Evolutionary conservation across 2,329 filamentous ascomycete genomes (phyloP).

Genomic region (Lecanosticta acicola): DNA sequence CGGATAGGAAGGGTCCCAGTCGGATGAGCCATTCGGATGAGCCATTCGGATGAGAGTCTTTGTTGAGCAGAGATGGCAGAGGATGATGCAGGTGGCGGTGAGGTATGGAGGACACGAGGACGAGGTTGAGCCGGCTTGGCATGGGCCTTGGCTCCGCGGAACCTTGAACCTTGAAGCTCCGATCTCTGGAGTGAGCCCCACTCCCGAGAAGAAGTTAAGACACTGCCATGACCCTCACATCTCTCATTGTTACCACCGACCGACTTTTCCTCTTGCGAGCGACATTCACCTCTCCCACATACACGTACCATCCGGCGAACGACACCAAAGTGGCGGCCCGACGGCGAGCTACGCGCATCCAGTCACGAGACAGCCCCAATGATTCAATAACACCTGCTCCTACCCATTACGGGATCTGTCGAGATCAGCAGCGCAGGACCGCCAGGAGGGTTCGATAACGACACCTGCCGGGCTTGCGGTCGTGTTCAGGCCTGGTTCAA

Average conservation of each 20-base stretch:
- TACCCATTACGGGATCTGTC: conserved; percentile 4
- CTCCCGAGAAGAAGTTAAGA: too few species aligned
- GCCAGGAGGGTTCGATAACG: conserved; percentile 21
- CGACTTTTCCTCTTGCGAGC: background rate
- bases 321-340: conserved; percentile 7
- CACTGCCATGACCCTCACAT: too few species aligned
- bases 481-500: background rate
- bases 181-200: too few species aligned
- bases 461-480: conserved; percentile 4
- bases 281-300: background rate
- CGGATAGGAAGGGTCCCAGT: too few species aligned
- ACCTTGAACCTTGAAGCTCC: too few species aligned
- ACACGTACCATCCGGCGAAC: background rate
- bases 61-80: background rate
- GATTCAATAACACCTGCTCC: conserved; percentile 27
- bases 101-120: background rate
- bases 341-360: background rate
- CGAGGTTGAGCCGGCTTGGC: background rate
- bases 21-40: too few species aligned
- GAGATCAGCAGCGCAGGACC: conserved; percentile 3
- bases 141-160: background rate
- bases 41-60: too few species aligned
- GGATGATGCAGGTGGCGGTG: background rate
- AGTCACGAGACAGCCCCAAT: conserved; percentile 7
- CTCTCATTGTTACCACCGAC: background rate